These are phyloP conservation scores for Homolaphlyctis polyrhiza DNA, from an alignment of 371 early-diverging fungal species.

Conservation along the genomic window DNA sequence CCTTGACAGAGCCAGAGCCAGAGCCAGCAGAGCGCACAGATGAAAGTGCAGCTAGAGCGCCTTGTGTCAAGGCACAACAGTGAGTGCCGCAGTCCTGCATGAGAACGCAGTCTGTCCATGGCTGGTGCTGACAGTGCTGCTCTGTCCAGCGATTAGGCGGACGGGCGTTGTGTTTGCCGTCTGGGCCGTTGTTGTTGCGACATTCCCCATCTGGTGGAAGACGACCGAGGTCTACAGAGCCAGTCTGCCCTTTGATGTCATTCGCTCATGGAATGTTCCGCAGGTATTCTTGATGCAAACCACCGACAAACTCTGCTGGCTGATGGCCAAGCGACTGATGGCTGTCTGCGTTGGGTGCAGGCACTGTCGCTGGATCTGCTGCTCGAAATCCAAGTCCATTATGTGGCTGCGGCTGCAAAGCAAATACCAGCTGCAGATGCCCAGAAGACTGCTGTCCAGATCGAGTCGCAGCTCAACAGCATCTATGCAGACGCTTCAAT, in stretches of 20 bases:
- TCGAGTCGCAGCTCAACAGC: conserved; percentile 1
- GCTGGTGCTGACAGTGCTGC: too few species aligned
- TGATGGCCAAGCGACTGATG: neutral
- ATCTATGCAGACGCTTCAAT: neutral
- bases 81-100: too few species aligned
- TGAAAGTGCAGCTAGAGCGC: too few species aligned
- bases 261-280: conserved; percentile 48
- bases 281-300: neutral
- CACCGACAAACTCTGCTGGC: too few species aligned
- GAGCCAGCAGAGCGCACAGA: too few species aligned
- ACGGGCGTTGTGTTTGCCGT: conserved; percentile 9
- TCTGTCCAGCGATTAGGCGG: conserved; percentile 7
- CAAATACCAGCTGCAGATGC: neutral
- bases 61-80: too few species aligned
- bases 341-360: neutral
- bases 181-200: conserved; percentile 54
- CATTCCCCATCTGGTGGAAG: conserved; percentile 87
- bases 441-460: neutral
- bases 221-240: conserved; percentile 89
- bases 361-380: conserved; percentile 7
- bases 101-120: too few species aligned
- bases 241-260: conserved; percentile 64
- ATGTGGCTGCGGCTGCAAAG: neutral
- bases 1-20: too few species aligned
- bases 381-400: neutral